Percentiles rank a stretch among this genome's conserved stretches.
These are phyloP conservation scores for Hansfordia pulvinata DNA, from an alignment of 2,329 filamentous ascomycete genomes.

Conservation along the genomic window DNA sequence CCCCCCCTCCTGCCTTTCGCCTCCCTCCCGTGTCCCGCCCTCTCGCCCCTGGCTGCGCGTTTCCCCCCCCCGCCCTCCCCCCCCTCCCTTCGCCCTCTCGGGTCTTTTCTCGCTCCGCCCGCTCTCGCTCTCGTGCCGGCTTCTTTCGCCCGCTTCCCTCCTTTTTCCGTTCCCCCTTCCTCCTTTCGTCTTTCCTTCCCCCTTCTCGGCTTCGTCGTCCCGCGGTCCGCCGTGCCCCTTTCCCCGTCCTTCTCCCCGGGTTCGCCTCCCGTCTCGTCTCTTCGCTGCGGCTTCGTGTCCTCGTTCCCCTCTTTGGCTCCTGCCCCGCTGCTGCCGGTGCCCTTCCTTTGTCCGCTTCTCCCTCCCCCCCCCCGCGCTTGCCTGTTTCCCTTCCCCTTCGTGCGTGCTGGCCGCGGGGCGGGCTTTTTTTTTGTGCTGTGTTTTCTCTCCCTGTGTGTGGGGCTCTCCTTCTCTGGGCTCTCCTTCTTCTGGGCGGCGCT, in stretches of 20 bases:
- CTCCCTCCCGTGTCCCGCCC: no score
- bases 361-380: conserved; percentile 6
- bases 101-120: not conserved
- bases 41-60: not conserved
- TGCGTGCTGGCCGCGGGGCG: conserved; percentile 1
- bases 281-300: not conserved
- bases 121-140: not conserved
- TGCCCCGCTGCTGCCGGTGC: conserved; percentile 1
- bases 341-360: conserved; percentile 12
- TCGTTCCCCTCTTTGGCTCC: not conserved
- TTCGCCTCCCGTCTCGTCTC: no score
- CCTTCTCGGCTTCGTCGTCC: no score
- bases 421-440: conserved; percentile 1
- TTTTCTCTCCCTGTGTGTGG: conserved; percentile 4
- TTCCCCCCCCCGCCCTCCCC: not conserved
- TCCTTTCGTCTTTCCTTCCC: not conserved
- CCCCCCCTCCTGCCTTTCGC: no score
- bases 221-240: not conserved
- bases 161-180: no score
- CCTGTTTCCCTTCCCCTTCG: conserved; percentile 4
- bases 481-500: conserved; percentile 1
- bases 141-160: no score
- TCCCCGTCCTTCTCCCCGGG: no score
- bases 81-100: not conserved
- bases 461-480: conserved; percentile 2